These are phyloP conservation scores for Tylopilus plumbeoviolaceoides DNA, from an alignment of 768 basidiomycete genomes.

Conservation along the genomic window DNA sequence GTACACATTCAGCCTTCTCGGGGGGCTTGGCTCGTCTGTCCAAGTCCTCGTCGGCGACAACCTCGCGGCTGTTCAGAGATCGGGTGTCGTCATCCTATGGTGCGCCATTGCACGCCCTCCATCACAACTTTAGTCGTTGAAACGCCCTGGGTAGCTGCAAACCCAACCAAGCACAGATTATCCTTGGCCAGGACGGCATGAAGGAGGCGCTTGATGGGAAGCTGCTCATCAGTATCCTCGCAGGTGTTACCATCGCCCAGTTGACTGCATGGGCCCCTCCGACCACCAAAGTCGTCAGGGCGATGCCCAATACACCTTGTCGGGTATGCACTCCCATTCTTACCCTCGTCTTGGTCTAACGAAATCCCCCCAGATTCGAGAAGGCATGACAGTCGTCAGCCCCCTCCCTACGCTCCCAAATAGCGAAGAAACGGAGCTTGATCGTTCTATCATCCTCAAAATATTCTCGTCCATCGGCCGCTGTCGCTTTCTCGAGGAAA, in stretches of 20 bases:
- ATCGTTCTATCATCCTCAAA: constrained; percentile 74
- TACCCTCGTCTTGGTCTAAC: background rate
- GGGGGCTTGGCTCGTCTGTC: constrained; percentile 59
- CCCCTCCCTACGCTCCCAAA: constrained; percentile 49
- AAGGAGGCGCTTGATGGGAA: constrained; percentile 82
- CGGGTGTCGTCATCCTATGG: constrained; percentile 90
- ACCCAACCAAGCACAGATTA: constrained; percentile 76
- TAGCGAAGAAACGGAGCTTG: constrained; percentile 45
- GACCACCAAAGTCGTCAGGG: constrained; percentile 82
- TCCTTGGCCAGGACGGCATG: constrained; percentile 74
- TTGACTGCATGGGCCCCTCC: constrained; percentile 69
- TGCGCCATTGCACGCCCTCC: constrained; percentile 34
- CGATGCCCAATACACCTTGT: constrained; percentile 99
- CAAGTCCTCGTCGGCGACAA: constrained; percentile 71
- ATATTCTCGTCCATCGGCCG: constrained; percentile 98
- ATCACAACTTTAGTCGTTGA: background rate
- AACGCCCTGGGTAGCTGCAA: constrained; percentile 65
- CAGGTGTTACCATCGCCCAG: constrained; percentile 90
- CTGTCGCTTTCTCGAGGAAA: constrained; percentile 95
- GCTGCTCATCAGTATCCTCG: constrained; percentile 93
- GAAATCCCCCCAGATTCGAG: constrained; percentile 68
- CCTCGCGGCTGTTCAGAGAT: constrained; percentile 60
- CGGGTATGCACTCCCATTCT: constrained; percentile 51
- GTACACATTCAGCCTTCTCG: constrained; percentile 54
- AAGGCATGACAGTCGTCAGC: constrained; percentile 96